These are phyloP conservation scores for Madurella fahalii DNA, from an alignment of 2,329 filamentous ascomycete genomes.

Conservation along the genomic window DNA sequence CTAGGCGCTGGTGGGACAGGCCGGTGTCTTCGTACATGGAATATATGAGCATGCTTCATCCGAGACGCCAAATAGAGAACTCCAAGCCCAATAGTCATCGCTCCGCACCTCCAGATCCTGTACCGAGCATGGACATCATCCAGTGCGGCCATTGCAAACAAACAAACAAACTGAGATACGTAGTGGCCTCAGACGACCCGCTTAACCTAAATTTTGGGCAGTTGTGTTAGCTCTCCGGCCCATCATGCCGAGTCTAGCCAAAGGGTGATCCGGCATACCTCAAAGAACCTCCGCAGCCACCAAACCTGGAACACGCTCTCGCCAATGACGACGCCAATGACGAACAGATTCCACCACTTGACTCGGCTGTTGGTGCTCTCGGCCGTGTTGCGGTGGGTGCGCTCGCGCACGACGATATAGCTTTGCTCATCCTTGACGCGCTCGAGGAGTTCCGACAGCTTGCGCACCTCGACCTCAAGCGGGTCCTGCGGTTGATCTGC, in stretches of 20 bases:
- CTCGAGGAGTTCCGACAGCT: slow-evolving; percentile 76
- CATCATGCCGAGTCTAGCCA: neutral
- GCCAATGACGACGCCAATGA: slow-evolving; percentile 80
- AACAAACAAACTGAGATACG: slow-evolving; percentile 4
- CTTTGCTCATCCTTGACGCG: slow-evolving; percentile 97
- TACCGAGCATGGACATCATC: slow-evolving; percentile 9
- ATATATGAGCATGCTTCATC: slow-evolving; percentile 15
- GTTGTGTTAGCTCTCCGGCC: neutral
- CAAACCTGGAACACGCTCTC: slow-evolving; percentile 98
- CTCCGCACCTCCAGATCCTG: slow-evolving; percentile 6
- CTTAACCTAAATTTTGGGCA: slow-evolving; percentile 22
- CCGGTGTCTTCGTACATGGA: slow-evolving; percentile 10
- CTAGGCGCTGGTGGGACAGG: slow-evolving; percentile 14
- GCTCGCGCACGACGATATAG: slow-evolving; percentile 92
- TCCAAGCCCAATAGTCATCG: slow-evolving; percentile 9
- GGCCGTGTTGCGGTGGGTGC: slow-evolving; percentile 95
- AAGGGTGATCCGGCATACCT: slow-evolving; percentile 55
- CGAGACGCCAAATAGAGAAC: slow-evolving; percentile 16
- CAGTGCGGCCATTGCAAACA: slow-evolving; percentile 8
- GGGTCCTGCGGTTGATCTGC: slow-evolving; percentile 79
- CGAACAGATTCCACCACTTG: slow-evolving; percentile 99
- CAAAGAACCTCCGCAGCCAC: slow-evolving; percentile 98
- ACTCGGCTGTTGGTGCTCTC: slow-evolving; percentile 97
- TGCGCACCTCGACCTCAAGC: slow-evolving; percentile 83
- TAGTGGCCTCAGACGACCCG: slow-evolving; percentile 24